Evolutionary conservation across 257 asterid genomes (phyloP).

Genomic region (Knoxia roxburghii): DNA sequence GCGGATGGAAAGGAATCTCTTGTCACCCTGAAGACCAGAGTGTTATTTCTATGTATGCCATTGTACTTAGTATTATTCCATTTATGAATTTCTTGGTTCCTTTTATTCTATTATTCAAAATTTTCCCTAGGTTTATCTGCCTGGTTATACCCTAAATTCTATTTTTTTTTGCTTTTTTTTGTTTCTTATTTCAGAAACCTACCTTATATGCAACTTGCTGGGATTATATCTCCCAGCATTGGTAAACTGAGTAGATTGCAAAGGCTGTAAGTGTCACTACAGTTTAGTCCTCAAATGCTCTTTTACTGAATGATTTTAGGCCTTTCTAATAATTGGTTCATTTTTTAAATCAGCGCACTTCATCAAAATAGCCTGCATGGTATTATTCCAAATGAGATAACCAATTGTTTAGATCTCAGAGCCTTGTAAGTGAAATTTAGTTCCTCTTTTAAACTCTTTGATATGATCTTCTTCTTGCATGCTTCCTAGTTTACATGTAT

Average conservation of each 20-base stretch:
- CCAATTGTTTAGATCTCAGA: constrained; percentile 69
- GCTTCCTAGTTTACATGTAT: not conserved
- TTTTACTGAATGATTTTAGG: not conserved
- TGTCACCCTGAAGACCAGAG: constrained; percentile 69
- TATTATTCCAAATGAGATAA: constrained; percentile 64
- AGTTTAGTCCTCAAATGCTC: not conserved
- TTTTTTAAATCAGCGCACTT: constrained; percentile 66
- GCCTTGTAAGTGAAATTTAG: constrained; percentile 61
- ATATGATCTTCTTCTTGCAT: not conserved
- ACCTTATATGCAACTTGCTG: constrained; percentile 86
- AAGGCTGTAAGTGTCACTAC: constrained; percentile 59
- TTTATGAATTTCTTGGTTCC: not conserved
- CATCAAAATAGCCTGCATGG: constrained; percentile 92
- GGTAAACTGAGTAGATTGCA: constrained; percentile 68
- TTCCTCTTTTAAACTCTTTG: not conserved
- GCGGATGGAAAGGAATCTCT: constrained; percentile 86
- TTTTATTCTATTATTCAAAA: not conserved
- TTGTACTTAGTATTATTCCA: not conserved
- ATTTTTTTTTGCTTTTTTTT: not conserved
- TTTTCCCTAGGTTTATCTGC: not conserved
- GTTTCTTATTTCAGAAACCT: constrained; percentile 49
- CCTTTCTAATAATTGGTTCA: too few species aligned
- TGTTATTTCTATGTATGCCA: constrained; percentile 74
- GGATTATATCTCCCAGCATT: constrained; percentile 75
- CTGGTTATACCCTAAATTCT: not conserved